Percentiles rank a stretch among this genome's conserved stretches.
Evolutionary conservation across 1,284 basidiomycete species (phyloP).

Genomic region (Peniophora sp.): DNA sequence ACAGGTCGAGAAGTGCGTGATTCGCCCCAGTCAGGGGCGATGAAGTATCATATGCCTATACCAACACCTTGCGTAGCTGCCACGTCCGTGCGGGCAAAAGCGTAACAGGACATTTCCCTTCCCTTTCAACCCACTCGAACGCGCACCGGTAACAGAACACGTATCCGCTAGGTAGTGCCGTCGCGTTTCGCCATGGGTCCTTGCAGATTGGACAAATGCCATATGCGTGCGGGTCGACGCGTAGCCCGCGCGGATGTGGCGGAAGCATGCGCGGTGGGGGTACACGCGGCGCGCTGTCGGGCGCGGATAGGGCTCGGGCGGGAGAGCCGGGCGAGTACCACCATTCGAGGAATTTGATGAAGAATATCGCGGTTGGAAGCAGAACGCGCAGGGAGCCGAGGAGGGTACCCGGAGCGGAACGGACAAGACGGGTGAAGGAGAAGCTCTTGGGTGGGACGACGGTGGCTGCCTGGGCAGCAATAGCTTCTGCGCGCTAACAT

Average conservation of each 20-base stretch:
- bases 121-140: constrained; percentile 75
- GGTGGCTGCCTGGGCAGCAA: constrained; percentile 17
- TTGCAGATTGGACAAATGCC: constrained; percentile 83
- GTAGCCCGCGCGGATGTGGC: constrained; percentile 61
- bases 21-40: no score
- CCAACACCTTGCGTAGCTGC: constrained; percentile 83
- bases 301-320: constrained; percentile 53
- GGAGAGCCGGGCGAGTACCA: constrained; percentile 97
- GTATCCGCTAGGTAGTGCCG: constrained; percentile 87
- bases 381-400: constrained; percentile 77
- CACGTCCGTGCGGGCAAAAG: constrained; percentile 65
- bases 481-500: constrained; percentile 33
- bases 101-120: constrained; percentile 84
- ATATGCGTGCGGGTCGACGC: constrained; percentile 55
- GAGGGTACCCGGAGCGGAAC: constrained; percentile 46
- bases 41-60: no score
- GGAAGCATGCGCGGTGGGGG: constrained; percentile 69
- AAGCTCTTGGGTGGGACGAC: background rate
- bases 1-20: no score
- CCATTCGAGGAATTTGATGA: constrained; percentile 98
- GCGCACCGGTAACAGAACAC: constrained; percentile 95
- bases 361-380: constrained; percentile 89
- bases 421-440: background rate
- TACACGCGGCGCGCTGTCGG: constrained; percentile 58
- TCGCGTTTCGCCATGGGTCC: constrained; percentile 76